Evolutionary conservation across 1,139 yeast species (phyloP).

Genomic region (Zhuliangozyma blackwelliae): DNA sequence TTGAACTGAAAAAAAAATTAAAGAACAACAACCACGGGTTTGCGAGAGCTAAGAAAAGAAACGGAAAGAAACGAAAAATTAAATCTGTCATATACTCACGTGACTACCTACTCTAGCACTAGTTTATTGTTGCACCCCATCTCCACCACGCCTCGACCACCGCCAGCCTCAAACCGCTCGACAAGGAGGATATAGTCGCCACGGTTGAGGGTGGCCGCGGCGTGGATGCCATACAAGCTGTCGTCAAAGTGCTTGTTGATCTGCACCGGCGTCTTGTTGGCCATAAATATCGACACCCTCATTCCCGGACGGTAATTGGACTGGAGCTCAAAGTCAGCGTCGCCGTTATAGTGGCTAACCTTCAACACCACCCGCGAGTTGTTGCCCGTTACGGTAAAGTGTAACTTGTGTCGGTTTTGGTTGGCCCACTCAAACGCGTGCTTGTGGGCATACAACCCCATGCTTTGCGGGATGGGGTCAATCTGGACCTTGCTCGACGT

Average conservation of each 20-base stretch:
- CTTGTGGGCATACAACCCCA: slow-evolving; percentile 34
- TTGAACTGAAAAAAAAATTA: too few relatives aligned
- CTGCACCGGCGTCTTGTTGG: slow-evolving; percentile 23
- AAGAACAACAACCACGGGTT: too few relatives aligned
- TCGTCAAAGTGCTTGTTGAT: slow-evolving; percentile 41
- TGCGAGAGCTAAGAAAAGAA: too few relatives aligned
- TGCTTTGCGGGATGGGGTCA: slow-evolving; percentile 18
- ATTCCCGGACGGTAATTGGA: slow-evolving; percentile 35
- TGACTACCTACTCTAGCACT: background rate
- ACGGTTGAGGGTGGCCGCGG: slow-evolving; percentile 25
- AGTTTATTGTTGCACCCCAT: slow-evolving; percentile 28
- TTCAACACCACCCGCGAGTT: slow-evolving; percentile 24
- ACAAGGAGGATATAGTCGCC: slow-evolving; percentile 37
- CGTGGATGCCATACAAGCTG: slow-evolving; percentile 40
- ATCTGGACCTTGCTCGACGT: slow-evolving; percentile 4
- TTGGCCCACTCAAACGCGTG: slow-evolving; percentile 33
- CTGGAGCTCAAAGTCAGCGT: slow-evolving; percentile 17
- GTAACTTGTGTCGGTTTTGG: slow-evolving; percentile 32
- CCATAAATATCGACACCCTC: slow-evolving; percentile 42
- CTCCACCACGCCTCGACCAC: slow-evolving; percentile 33
- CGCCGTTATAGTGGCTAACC: slow-evolving; percentile 16
- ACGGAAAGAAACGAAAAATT: too few relatives aligned
- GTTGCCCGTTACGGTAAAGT: slow-evolving; percentile 18
- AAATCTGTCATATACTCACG: too few relatives aligned
- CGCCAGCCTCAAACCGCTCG: slow-evolving; percentile 48